phyloP scores from a whole-genome alignment of 2,329 filamentous ascomycete species.

The Scedosporium aurantiacum region DNA sequence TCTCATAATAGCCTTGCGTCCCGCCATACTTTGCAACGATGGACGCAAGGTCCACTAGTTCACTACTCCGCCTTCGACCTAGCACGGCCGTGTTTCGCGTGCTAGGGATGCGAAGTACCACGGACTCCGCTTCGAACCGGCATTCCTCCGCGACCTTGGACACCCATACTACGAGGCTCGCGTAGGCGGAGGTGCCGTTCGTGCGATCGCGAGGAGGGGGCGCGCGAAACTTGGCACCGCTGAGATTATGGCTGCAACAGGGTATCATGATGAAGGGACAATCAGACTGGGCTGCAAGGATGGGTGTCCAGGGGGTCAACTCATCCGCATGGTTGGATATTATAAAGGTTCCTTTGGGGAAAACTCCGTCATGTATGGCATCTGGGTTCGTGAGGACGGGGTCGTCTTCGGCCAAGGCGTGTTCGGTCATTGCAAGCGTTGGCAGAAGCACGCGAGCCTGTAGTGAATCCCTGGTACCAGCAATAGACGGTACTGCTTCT shows the following conservation, averaged over 20 bases:
- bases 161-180: conserved; percentile 72
- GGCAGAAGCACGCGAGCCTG: conserved; percentile 40
- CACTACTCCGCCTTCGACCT: conserved; percentile 37
- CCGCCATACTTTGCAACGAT: conserved; percentile 42
- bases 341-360: conserved; percentile 71
- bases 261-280: conserved; percentile 88
- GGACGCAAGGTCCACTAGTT: conserved; percentile 29
- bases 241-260: conserved; percentile 84
- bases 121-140: conserved; percentile 67
- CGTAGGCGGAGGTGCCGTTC: conserved; percentile 60
- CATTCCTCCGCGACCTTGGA: conserved; percentile 57
- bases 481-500: not conserved
- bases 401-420: conserved; percentile 9
- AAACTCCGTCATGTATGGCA: conserved; percentile 48
- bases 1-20: conserved; percentile 46
- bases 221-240: conserved; percentile 63
- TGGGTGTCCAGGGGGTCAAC: conserved; percentile 88
- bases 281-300: conserved; percentile 64
- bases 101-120: conserved; percentile 83
- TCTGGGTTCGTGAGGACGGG: conserved; percentile 9
- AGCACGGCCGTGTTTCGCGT: conserved; percentile 78
- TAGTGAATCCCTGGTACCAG: conserved; percentile 17
- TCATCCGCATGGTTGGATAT: conserved; percentile 97
- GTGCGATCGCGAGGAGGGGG: conserved; percentile 38
- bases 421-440: conserved; percentile 20